Evolutionary conservation across 1,139 yeast genomes (phyloP).

Genomic region (Yamadazyma blattariae): DNA sequence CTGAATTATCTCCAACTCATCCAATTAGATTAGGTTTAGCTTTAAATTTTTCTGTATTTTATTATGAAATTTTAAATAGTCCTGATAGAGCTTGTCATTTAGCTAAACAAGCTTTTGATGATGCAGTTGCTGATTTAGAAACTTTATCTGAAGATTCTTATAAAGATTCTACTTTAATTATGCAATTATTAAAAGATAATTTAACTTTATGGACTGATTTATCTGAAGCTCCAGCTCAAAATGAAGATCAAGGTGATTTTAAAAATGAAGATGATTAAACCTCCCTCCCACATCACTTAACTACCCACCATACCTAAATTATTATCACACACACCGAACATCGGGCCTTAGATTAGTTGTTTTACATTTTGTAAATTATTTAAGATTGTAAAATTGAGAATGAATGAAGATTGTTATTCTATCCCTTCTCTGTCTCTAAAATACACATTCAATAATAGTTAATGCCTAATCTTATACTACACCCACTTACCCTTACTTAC

Average conservation of each 20-base stretch:
- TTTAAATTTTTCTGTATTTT: constrained; percentile 94
- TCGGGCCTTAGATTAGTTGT: too few relatives aligned
- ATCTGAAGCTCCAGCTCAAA: constrained; percentile 78
- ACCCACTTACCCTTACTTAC: too few relatives aligned
- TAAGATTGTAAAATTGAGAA: constrained; percentile 6
- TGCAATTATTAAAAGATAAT: constrained; percentile 98
- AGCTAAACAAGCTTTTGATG: constrained; percentile 98
- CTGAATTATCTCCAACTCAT: constrained; percentile 97
- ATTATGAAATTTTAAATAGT: constrained; percentile 95
- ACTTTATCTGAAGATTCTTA: constrained; percentile 96
- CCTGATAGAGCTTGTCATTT: constrained; percentile 98
- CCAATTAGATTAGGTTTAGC: constrained; percentile 98
- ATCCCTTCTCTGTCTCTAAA: too few relatives aligned
- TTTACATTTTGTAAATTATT: background rate
- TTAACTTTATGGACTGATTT: constrained; percentile 98
- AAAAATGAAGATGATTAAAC: constrained; percentile 22
- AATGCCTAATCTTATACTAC: too few relatives aligned
- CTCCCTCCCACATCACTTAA: constrained; percentile 1
- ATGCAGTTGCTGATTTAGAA: constrained; percentile 98
- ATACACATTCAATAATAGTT: too few relatives aligned
- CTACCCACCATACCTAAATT: too few relatives aligned
- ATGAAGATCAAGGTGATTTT: constrained; percentile 37
- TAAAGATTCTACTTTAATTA: constrained; percentile 96
- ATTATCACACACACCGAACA: too few relatives aligned
- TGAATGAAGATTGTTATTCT: constrained; percentile 9